phyloP scores from a whole-genome alignment of 768 basidiomycete species.

The Lentinula raphanica region DNA sequence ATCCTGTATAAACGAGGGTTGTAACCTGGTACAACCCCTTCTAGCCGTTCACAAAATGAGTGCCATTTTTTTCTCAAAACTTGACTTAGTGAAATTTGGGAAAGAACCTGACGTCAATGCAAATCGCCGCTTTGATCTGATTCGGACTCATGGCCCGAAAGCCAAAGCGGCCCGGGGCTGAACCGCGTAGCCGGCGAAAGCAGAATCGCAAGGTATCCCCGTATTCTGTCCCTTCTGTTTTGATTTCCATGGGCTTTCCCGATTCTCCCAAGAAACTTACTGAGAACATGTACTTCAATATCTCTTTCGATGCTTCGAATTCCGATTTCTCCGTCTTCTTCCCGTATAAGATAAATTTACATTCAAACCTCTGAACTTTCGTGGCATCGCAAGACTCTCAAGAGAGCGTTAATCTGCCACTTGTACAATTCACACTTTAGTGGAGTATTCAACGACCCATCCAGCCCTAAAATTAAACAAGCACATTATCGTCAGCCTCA shows the following conservation, averaged over 20 bases:
- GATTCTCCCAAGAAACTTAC: neutral
- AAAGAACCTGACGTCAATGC: neutral
- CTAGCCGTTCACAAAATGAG: neutral
- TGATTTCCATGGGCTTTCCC: neutral
- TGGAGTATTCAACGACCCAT: conserved; percentile 42
- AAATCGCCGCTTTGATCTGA: neutral
- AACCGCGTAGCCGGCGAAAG: neutral
- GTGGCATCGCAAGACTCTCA: no score
- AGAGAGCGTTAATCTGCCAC: neutral
- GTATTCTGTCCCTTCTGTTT: neutral
- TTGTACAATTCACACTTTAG: neutral
- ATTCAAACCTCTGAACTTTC: neutral
- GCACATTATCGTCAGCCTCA: neutral
- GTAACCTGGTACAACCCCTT: no score
- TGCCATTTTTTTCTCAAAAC: no score
- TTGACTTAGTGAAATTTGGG: no score
- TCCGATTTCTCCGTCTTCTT: neutral
- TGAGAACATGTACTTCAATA: neutral
- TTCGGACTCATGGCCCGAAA: neutral
- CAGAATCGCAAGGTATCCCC: no score
- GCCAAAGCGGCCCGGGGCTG: neutral
- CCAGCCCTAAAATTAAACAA: conserved; percentile 45
- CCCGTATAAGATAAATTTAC: neutral
- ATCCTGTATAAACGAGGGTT: neutral
- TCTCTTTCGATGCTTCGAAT: neutral